Conservation (phyloP, 2,329 filamentous ascomycete genomes). For the Chaetoscypha palmicola region DNA sequence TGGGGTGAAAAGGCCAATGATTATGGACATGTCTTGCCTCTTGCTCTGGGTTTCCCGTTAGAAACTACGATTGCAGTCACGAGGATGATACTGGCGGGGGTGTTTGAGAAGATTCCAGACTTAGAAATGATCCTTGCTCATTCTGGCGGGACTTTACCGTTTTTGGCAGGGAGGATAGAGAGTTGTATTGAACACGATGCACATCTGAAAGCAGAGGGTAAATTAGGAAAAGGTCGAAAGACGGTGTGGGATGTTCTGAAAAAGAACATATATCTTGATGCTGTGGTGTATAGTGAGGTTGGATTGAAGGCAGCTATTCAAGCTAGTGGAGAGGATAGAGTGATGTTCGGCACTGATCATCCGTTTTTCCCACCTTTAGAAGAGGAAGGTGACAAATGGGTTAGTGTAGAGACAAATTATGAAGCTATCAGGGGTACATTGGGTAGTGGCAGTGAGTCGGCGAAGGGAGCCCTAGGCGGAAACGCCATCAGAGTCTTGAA, state of each 20-base stretch:
- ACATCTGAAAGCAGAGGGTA: slow-evolving; percentile 60
- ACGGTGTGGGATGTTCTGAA: slow-evolving; percentile 58
- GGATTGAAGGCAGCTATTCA: slow-evolving; percentile 65
- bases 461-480: slow-evolving; percentile 49
- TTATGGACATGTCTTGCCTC: slow-evolving; percentile 81
- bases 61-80: slow-evolving; percentile 89
- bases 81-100: slow-evolving; percentile 78
- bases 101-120: slow-evolving; percentile 68
- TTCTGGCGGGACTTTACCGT: slow-evolving; percentile 81
- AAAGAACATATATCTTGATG: slow-evolving; percentile 81
- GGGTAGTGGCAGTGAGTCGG: slow-evolving; percentile 38
- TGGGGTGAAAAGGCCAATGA: slow-evolving; percentile 66
- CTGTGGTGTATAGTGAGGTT: slow-evolving; percentile 73
- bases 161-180: slow-evolving; percentile 81
- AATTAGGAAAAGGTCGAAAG: slow-evolving; percentile 40
- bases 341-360: slow-evolving; percentile 79
- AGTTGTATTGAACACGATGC: slow-evolving; percentile 80
- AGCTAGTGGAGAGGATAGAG: slow-evolving; percentile 58
- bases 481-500: slow-evolving; percentile 50
- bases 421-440: slow-evolving; percentile 48
- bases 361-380: slow-evolving; percentile 76
- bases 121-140: slow-evolving; percentile 77
- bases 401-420: slow-evolving; percentile 57
- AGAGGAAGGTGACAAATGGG: slow-evolving; percentile 59
- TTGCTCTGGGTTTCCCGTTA: slow-evolving; percentile 82